Percentiles rank a stretch among this genome's conserved stretches.
Conservation (phyloP, 352 stramenopile species). For the Globisporangium cystogenes region DNA sequence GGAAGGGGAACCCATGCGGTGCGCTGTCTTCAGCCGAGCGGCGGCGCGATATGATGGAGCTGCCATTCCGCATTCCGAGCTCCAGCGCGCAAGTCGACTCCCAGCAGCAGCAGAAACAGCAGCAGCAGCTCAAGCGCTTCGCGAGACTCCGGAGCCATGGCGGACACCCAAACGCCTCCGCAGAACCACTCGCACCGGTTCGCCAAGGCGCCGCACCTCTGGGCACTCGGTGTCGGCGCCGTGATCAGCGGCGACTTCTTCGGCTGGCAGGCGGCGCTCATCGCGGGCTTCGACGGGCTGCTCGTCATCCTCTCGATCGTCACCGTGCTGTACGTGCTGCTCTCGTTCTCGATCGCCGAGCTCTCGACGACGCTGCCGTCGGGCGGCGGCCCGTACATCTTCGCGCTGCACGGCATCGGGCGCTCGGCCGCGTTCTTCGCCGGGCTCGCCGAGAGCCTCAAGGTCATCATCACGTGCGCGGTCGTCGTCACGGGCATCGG, state of each 20-base stretch:
- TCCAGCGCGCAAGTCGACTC: neutral
- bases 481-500: constrained; percentile 61
- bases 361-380: constrained; percentile 50
- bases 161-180: constrained; percentile 1
- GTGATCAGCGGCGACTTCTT: constrained; percentile 62
- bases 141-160: neutral
- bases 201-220: constrained; percentile 49
- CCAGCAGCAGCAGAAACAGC: no score
- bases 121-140: neutral
- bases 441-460: constrained; percentile 57
- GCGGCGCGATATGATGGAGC: no score
- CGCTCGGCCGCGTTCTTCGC: constrained; percentile 52
- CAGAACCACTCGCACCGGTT: constrained; percentile 28
- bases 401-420: constrained; percentile 56
- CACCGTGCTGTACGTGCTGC: constrained; percentile 54
- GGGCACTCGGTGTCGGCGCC: constrained; percentile 47
- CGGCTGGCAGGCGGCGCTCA: constrained; percentile 49
- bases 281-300: constrained; percentile 50
- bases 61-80: neutral
- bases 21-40: no score
- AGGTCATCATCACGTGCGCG: constrained; percentile 58
- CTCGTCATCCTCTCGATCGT: constrained; percentile 54
- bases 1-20: no score
- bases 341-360: constrained; percentile 69
- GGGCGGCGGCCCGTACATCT: constrained; percentile 55